These are phyloP conservation scores for Colletotrichum higginsianum DNA, from an alignment of 2,329 filamentous ascomycete genomes.

Conservation along the genomic window DNA sequence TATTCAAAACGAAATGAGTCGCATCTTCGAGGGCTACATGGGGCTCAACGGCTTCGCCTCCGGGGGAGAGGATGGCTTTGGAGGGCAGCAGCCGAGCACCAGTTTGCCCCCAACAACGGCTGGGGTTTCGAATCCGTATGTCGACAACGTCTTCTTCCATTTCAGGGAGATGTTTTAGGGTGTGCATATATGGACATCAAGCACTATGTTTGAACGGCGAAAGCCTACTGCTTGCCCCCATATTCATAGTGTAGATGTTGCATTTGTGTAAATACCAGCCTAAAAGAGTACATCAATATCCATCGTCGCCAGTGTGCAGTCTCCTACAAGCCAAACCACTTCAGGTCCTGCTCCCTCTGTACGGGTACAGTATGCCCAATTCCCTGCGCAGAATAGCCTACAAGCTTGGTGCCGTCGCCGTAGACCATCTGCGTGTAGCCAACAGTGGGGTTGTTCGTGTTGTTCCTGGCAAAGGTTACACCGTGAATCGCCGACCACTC, in stretches of 20 bases:
- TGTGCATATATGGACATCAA: too few species aligned
- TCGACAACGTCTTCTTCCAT: slow-evolving; percentile 54
- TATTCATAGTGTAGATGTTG: slow-evolving; percentile 16
- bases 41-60: slow-evolving; percentile 54
- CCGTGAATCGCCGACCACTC: slow-evolving; percentile 44
- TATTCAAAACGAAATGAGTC: slow-evolving; percentile 69
- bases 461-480: slow-evolving; percentile 46
- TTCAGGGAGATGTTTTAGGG: slow-evolving; percentile 56
- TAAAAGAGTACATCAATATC: slow-evolving; percentile 2
- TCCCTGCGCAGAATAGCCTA: slow-evolving; percentile 49
- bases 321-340: slow-evolving; percentile 43
- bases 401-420: slow-evolving; percentile 51
- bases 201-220: neutral
- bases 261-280: neutral
- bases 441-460: slow-evolving; percentile 46
- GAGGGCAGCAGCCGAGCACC: slow-evolving; percentile 45
- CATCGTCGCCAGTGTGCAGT: neutral
- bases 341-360: slow-evolving; percentile 41
- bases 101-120: slow-evolving; percentile 39
- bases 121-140: slow-evolving; percentile 43
- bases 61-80: slow-evolving; percentile 46
- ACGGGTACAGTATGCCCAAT: slow-evolving; percentile 52
- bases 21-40: slow-evolving; percentile 59
- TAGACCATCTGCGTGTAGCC: slow-evolving; percentile 52
- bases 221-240: slow-evolving; percentile 1